These are phyloP conservation scores for Penicillium sp. DNA, from an alignment of 2,329 filamentous ascomycete genomes.

Conservation along the genomic window DNA sequence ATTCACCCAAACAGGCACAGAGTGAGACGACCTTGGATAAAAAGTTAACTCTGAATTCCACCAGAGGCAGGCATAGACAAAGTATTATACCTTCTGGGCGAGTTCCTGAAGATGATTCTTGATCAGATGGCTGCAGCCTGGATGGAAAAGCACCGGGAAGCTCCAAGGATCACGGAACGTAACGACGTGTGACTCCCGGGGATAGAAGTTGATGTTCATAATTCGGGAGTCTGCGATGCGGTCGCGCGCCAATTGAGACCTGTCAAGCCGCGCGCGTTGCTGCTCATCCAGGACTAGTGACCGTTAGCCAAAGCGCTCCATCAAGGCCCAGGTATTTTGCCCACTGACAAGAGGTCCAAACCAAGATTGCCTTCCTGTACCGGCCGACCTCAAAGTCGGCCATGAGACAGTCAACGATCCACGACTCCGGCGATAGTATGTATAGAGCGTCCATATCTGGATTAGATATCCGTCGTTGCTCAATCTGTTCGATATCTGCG, in stretches of 20 bases:
- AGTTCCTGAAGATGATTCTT: constrained; percentile 75
- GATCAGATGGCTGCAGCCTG: constrained; percentile 78
- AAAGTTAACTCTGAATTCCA: constrained; percentile 16
- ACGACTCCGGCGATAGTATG: constrained; percentile 74
- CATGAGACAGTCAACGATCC: constrained; percentile 89
- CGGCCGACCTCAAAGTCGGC: constrained; percentile 81
- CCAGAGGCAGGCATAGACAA: background rate
- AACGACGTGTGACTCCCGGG: constrained; percentile 82
- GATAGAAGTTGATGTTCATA: constrained; percentile 81
- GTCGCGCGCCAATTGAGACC: constrained; percentile 61
- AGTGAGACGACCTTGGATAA: constrained; percentile 66
- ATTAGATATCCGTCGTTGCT: constrained; percentile 75
- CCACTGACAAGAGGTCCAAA: constrained; percentile 69
- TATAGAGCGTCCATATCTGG: constrained; percentile 93
- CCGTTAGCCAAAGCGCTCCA: constrained; percentile 20
- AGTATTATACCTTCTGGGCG: constrained; percentile 68
- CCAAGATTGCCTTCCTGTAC: constrained; percentile 72
- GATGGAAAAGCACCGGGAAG: constrained; percentile 88
- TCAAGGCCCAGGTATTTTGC: constrained; percentile 6
- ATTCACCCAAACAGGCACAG: constrained; percentile 88
- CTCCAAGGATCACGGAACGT: constrained; percentile 95
- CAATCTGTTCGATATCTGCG: constrained; percentile 82
- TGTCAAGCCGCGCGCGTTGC: constrained; percentile 69
- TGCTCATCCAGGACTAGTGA: constrained; percentile 59
- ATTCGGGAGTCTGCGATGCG: constrained; percentile 76